A percentile compares a stretch with the other conserved stretches of the same genome.
Evolutionary conservation across 768 basidiomycete species (phyloP).

Genomic region (Guyanaporus albipodus): DNA sequence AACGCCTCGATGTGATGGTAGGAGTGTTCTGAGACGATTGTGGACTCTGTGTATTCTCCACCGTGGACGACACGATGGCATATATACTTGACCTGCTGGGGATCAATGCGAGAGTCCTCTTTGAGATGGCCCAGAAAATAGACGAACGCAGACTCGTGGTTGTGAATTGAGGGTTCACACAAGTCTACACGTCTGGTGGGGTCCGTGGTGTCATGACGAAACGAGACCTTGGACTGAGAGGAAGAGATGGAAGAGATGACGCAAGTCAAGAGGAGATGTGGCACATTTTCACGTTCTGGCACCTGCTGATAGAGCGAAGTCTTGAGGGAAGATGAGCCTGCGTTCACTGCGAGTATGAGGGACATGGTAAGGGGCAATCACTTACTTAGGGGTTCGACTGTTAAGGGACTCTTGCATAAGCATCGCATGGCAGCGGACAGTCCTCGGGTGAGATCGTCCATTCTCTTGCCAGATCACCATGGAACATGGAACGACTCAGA

Average conservation of each 20-base stretch:
- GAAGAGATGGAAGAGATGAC: conserved; percentile 56
- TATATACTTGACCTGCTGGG: conserved; percentile 45
- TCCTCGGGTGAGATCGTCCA: too few relatives aligned
- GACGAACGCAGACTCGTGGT: conserved; percentile 61
- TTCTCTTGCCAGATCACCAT: too few relatives aligned
- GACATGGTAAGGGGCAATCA: conserved; percentile 11
- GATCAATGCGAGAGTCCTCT: conserved; percentile 40
- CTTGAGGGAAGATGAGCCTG: conserved; percentile 86
- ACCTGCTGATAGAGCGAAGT: conserved; percentile 57
- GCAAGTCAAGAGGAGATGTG: conserved; percentile 46
- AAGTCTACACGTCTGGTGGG: conserved; percentile 20
- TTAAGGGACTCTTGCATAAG: background rate
- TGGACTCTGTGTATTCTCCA: conserved; percentile 69
- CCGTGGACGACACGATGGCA: conserved; percentile 88
- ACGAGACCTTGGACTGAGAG: conserved; percentile 50
- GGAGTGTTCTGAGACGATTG: conserved; percentile 62
- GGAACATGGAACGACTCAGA: too few relatives aligned
- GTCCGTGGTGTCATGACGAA: conserved; percentile 27
- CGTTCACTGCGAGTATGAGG: conserved; percentile 68
- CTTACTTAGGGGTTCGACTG: background rate
- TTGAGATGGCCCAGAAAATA: conserved; percentile 53
- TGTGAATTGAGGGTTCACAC: conserved; percentile 36
- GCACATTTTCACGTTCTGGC: conserved; percentile 27
- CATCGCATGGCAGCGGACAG: too few relatives aligned
- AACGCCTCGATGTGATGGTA: conserved; percentile 70